These are phyloP conservation scores for Delitschia confertaspora DNA, from an alignment of 495 filamentous ascomycete genomes.

Conservation along the genomic window DNA sequence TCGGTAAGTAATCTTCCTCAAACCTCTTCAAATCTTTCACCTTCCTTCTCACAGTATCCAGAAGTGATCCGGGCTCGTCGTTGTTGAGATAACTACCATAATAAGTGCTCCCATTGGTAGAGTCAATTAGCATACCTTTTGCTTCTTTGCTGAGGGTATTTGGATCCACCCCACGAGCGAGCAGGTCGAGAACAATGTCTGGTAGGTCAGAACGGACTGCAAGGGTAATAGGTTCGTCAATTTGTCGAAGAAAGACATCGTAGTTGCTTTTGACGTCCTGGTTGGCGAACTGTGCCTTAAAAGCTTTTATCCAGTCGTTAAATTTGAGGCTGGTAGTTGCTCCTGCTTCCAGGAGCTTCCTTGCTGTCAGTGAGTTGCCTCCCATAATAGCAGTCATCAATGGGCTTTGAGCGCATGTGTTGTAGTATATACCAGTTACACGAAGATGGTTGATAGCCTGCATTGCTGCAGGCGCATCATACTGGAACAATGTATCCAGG, in stretches of 20 bases:
- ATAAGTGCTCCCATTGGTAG: too few relatives aligned
- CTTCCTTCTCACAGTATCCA: constrained; percentile 48
- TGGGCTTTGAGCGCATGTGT: constrained; percentile 28
- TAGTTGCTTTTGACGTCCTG: constrained; percentile 37
- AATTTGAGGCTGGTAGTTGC: constrained; percentile 37
- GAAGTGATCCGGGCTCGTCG: constrained; percentile 28
- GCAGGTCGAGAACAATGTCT: constrained; percentile 44
- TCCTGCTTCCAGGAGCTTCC: constrained; percentile 41
- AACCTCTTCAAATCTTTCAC: constrained; percentile 42
- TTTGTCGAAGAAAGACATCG: constrained; percentile 31
- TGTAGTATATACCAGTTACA: constrained; percentile 22
- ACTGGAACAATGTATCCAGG: constrained; percentile 48
- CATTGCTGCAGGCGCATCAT: constrained; percentile 52
- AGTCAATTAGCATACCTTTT: constrained; percentile 10
- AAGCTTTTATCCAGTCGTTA: constrained; percentile 38
- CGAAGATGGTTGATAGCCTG: constrained; percentile 56
- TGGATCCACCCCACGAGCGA: constrained; percentile 51
- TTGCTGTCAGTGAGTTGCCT: constrained; percentile 31
- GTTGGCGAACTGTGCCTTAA: constrained; percentile 17
- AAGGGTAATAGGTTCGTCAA: constrained; percentile 51
- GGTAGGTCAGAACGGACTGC: constrained; percentile 47
- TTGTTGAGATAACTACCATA: too few relatives aligned
- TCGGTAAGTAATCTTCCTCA: constrained; percentile 27
- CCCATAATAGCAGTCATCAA: constrained; percentile 41
- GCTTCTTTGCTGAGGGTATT: constrained; percentile 40